phyloP scores from a whole-genome alignment of 176 grass and related monocot species.

The Phoenix roebelenii region DNA sequence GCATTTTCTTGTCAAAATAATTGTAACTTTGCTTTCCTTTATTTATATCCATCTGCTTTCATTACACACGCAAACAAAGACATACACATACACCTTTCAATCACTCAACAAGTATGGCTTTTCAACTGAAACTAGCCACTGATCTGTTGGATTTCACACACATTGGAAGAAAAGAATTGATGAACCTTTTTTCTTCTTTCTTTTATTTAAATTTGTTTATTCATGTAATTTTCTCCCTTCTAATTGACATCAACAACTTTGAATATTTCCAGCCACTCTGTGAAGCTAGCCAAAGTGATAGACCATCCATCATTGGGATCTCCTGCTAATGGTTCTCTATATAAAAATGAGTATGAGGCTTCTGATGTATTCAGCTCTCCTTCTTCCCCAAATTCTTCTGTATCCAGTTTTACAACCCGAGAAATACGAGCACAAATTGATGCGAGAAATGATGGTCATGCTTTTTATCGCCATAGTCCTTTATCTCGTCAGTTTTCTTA shows the following conservation, averaged over 20 bases:
- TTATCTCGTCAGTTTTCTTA: slow-evolving; percentile 52
- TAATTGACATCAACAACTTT: background rate
- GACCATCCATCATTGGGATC: slow-evolving; percentile 34
- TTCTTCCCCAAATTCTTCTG: slow-evolving; percentile 46
- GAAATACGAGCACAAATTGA: slow-evolving; percentile 21
- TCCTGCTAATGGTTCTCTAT: slow-evolving; percentile 18
- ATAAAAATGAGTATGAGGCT: slow-evolving; percentile 41
- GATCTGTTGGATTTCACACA: too few relatives aligned
- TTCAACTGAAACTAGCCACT: too few relatives aligned
- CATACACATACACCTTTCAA: too few relatives aligned
- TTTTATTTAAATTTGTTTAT: background rate
- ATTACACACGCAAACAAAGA: too few relatives aligned
- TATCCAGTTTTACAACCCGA: slow-evolving; percentile 22
- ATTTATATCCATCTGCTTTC: too few relatives aligned
- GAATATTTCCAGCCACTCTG: slow-evolving; percentile 46
- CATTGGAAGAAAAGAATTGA: too few relatives aligned
- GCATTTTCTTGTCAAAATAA: too few relatives aligned
- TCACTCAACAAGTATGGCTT: too few relatives aligned
- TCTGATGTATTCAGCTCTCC: slow-evolving; percentile 46
- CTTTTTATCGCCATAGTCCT: slow-evolving; percentile 40
- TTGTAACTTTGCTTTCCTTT: too few relatives aligned
- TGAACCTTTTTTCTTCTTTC: background rate
- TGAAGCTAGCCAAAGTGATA: slow-evolving; percentile 37
- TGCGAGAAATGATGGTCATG: slow-evolving; percentile 30
- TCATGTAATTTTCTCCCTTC: background rate